These are phyloP conservation scores for Yamadazyma dendronema DNA, from an alignment of 1,139 yeast species.

Conservation along the genomic window DNA sequence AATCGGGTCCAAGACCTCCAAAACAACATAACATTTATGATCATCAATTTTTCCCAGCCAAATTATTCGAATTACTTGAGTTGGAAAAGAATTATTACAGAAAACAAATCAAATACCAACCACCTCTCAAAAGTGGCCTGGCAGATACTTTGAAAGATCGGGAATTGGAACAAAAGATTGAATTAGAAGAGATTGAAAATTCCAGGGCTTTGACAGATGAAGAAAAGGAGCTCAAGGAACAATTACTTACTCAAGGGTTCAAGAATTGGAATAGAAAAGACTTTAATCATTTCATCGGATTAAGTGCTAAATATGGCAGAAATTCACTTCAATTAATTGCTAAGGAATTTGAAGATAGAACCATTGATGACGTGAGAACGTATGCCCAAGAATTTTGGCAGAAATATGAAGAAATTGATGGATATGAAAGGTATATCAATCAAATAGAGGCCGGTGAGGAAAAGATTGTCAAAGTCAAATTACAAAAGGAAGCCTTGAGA, in stretches of 20 bases:
- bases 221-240: slow-evolving; percentile 57
- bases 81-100: slow-evolving; percentile 61
- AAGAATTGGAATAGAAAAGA: slow-evolving; percentile 72
- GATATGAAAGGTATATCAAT: slow-evolving; percentile 62
- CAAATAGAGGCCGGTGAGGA: slow-evolving; percentile 81
- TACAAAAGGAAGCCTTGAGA: slow-evolving; percentile 67
- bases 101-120: slow-evolving; percentile 50
- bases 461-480: slow-evolving; percentile 51
- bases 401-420: slow-evolving; percentile 63
- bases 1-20: slow-evolving; percentile 60
- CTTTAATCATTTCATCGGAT: slow-evolving; percentile 62
- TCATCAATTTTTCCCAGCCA: slow-evolving; percentile 70
- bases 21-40: slow-evolving; percentile 67
- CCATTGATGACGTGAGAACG: slow-evolving; percentile 63
- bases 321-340: slow-evolving; percentile 61
- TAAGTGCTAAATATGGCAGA: slow-evolving; percentile 67
- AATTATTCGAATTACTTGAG: slow-evolving; percentile 60
- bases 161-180: slow-evolving; percentile 52
- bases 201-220: slow-evolving; percentile 68
- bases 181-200: slow-evolving; percentile 61
- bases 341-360: slow-evolving; percentile 62
- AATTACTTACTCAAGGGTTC: slow-evolving; percentile 57
- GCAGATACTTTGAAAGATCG: slow-evolving; percentile 43
- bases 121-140: slow-evolving; percentile 45
- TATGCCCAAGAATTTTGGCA: slow-evolving; percentile 71